A percentile compares a stretch with the other conserved stretches of the same genome.
phyloP scores from a whole-genome alignment of 768 basidiomycete species.

The Amanita jacksonii region DNA sequence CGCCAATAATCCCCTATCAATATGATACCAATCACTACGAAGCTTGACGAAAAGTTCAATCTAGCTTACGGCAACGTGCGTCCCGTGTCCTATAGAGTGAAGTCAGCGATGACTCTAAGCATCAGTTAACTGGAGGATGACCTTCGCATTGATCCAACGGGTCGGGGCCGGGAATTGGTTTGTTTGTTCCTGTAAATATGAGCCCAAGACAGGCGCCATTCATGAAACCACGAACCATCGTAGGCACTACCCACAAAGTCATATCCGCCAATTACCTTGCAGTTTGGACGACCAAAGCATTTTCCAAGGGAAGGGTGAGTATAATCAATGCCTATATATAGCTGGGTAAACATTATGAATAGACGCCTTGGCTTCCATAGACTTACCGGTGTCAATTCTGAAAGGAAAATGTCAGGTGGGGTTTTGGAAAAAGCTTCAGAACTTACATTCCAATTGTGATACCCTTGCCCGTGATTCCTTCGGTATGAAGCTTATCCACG shows the following conservation, averaged over 20 bases:
- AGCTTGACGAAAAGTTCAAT: neutral
- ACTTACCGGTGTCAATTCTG: constrained; percentile 40
- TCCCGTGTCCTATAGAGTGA: constrained; percentile 3
- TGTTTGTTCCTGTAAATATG: constrained; percentile 1
- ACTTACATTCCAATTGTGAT: constrained; percentile 59
- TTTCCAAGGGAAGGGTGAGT: constrained; percentile 29
- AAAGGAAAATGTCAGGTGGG: neutral
- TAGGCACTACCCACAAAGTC: constrained; percentile 34
- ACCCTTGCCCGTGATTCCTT: constrained; percentile 52
- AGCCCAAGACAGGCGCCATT: neutral
- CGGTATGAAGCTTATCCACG: constrained; percentile 55
- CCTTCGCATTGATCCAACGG: constrained; percentile 8
- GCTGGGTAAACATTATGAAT: neutral
- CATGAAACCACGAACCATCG: constrained; percentile 14
- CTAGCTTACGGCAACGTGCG: constrained; percentile 7
- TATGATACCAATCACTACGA: constrained; percentile 9
- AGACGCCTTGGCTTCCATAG: too few relatives aligned
- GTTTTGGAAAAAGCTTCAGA: neutral
- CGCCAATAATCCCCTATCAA: constrained; percentile 55
- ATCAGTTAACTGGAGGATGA: neutral
- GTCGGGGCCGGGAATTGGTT: neutral
- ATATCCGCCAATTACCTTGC: constrained; percentile 29
- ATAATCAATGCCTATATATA: constrained; percentile 35
- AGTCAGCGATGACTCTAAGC: neutral
- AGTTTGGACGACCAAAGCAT: constrained; percentile 27